phyloP scores from a whole-genome alignment of 2,329 filamentous ascomycete species.

The Keithomyces neogunnii region DNA sequence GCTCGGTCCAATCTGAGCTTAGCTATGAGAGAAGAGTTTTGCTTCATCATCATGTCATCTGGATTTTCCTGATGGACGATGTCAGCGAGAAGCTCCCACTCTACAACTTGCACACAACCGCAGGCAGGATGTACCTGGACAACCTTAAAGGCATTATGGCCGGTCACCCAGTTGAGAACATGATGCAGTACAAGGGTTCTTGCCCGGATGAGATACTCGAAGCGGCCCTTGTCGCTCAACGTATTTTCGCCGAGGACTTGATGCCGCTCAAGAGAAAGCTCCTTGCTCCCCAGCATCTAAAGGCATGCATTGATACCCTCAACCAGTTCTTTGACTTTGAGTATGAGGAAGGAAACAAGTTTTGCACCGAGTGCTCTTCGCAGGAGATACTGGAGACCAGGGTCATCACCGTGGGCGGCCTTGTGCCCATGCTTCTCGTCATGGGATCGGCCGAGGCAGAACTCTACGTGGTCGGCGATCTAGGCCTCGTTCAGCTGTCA shows the following conservation, averaged over 20 bases:
- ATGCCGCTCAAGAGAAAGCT: constrained; percentile 4
- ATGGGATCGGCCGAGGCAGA: neutral
- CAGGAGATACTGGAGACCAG: constrained; percentile 2
- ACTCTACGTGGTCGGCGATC: neutral
- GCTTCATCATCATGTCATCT: constrained; percentile 2
- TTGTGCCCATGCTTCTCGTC: constrained; percentile 3
- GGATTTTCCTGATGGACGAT: constrained; percentile 5
- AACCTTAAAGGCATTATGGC: constrained; percentile 3
- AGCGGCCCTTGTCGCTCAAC: neutral
- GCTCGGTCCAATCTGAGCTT: neutral
- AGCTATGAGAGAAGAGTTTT: constrained; percentile 3
- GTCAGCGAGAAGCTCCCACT: constrained; percentile 4
- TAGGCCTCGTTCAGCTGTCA: neutral
- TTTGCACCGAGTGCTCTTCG: constrained; percentile 2
- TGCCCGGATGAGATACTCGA: neutral
- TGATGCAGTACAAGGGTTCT: neutral
- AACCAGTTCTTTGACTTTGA: constrained; percentile 2
- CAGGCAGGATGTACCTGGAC: constrained; percentile 2
- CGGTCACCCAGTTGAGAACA: neutral
- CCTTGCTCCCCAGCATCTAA: neutral
- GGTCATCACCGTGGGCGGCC: constrained; percentile 1
- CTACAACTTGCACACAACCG: constrained; percentile 2
- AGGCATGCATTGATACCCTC: constrained; percentile 1
- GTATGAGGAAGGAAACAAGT: constrained; percentile 2
- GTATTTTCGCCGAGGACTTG: constrained; percentile 2